Evolutionary conservation across 495 filamentous ascomycete species (phyloP).

Genomic region (Saxispiralis lemnorum): DNA sequence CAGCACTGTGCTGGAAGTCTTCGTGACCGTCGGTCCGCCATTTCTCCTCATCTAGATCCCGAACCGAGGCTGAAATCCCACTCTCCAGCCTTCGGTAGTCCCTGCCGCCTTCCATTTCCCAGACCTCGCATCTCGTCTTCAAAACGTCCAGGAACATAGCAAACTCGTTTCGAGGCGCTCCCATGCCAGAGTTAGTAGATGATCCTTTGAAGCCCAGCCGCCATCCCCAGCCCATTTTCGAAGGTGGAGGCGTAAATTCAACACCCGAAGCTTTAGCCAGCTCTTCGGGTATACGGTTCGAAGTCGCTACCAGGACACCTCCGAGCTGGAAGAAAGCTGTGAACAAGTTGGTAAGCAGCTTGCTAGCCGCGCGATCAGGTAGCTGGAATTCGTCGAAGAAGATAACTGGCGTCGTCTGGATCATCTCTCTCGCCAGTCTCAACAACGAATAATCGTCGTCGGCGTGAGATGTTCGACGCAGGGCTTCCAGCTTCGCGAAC

Average conservation of each 20-base stretch:
- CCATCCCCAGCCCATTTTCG: conserved; percentile 31
- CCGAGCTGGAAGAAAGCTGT: conserved; percentile 58
- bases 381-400: conserved; percentile 64
- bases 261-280: conserved; percentile 48
- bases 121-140: conserved; percentile 50
- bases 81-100: conserved; percentile 40
- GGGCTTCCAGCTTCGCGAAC: conserved; percentile 41
- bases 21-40: conserved; percentile 10
- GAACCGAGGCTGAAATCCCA: not conserved
- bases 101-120: conserved; percentile 48
- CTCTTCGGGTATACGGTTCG: conserved; percentile 59
- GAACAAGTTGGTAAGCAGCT: conserved; percentile 52
- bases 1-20: conserved; percentile 11
- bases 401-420: conserved; percentile 47
- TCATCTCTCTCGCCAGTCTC: conserved; percentile 47
- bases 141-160: conserved; percentile 48
- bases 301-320: conserved; percentile 53
- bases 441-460: conserved; percentile 43
- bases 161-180: conserved; percentile 43
- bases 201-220: conserved; percentile 22
- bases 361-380: conserved; percentile 48
- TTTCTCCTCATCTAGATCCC: conserved; percentile 4
- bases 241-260: conserved; percentile 34
- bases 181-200: conserved; percentile 21
- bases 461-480: conserved; percentile 26